Evolutionary conservation across 352 stramenopile species (phyloP), one percentile per base, ranked within the genome.

Genomic region (Thraustochytrium sp.): DNA sequence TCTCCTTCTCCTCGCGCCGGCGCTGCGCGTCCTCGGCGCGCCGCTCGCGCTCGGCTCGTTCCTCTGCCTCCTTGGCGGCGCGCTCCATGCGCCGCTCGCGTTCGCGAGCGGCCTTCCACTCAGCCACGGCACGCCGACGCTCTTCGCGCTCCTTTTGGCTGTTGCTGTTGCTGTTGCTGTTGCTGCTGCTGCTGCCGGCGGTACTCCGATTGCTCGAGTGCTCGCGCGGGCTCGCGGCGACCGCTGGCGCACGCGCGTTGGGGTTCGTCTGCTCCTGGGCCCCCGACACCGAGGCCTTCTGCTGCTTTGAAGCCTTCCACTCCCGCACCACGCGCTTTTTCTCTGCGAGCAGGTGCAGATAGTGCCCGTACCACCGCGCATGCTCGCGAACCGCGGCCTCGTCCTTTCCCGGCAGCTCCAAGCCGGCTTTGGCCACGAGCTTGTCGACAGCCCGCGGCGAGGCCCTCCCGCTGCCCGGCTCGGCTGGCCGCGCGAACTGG

Each of bases 211-310:
- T n/a, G n/a, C n/a, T n/a, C n/a, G n/a, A n/a, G n/a, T n/a, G n/a
- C n/a, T 63, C 11, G 54, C 54, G 5, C 21, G 5, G 26, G 26
- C 54, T 21, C 18, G 26, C 42, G 42, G 42, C 5, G 42, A 49
- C 5, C 5, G 42, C 54, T 63, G 5, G 36, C 54, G 5, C 34
- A 44, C 13, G 26, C 65, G 37, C 1, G 38, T 80, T 80, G 5
- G 46, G 68, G 29, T 65, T 53, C n/a, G 68, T 26, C 38, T 80
- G 68, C 68, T 65, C 51, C 53, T 80, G 42, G n/a, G 9, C 42
- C 8, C 26, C 18, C 48, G 16, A 55, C 18, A 55, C 48, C 0
- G 18, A 55, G 48, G 16, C 48, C n/a, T 55, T n/a, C 48, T n/a
- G 48, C 48, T 18, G 16, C 29, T 40, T 63, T 68, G n/a, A 9